Evolutionary conservation across 2,329 filamentous ascomycete genomes (phyloP), one percentile per base, ranked within the genome.

Genomic region (Mycosphaerella sp.): DNA sequence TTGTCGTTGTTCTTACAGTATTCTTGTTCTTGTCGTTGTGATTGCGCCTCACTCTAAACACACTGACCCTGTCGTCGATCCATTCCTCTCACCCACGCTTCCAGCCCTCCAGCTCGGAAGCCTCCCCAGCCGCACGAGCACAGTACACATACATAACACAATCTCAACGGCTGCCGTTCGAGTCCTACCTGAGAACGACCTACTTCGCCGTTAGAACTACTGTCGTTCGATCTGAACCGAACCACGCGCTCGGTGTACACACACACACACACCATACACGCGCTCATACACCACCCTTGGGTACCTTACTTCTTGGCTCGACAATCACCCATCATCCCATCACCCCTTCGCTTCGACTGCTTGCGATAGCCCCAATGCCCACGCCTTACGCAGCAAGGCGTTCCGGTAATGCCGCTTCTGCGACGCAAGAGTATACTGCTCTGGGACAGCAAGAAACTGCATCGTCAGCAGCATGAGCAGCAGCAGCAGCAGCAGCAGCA

Each of bases 391-490:
- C 51, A 31, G 45, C 45, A 56, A 51, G 48, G 48, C 61, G 53
- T 60, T 62, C 60, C 62, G 64, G 65, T 57, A 57, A 69, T 69
- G 67, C 67, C 66, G 55, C 67, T 66, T 53, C 59, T 66, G 63
- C 69, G 70, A 57, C 73, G 74, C 53, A 69, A 72, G 57, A 75
- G 72, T 60, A 72, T 73, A 50, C 66, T 74, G 61, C 72, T 75
- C 56, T 69, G 64, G 36, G 56, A 49, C 29, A 21, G 53, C 43
- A 56, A 50, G 46, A 45, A 17, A 45, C 42, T 45, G 59, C 14
- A 36, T 50, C 52, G 45, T 44, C 40, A 17, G 11, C 40, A n/a
- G 14, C 39, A 12, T 36, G 42, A 53, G 17, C 26, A 43, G 40
- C 29, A 38, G 14, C 12, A 50, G 14, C 46, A 29, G 26, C 7